A percentile compares a stretch with the other conserved stretches of the same genome.
These are phyloP conservation scores for Cutaneotrichosporon sp. DNA, from an alignment of 1,284 basidiomycete genomes.

Conservation along the genomic window DNA sequence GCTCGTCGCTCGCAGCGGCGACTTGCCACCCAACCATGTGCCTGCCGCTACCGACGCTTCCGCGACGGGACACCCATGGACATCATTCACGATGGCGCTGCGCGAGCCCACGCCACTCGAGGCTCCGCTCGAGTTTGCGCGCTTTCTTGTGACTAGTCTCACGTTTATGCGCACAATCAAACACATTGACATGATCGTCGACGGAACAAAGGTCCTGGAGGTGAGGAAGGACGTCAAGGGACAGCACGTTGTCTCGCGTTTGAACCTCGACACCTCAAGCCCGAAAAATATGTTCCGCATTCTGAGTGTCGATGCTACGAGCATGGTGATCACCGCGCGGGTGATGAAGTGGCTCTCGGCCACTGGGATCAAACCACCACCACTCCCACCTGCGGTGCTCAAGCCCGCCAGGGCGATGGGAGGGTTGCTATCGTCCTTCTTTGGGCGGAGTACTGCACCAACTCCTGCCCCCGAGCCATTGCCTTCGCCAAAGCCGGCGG, in stretches of 20 bases:
- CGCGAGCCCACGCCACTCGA: constrained; percentile 81
- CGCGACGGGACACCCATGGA: constrained; percentile 59
- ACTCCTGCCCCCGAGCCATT: constrained; percentile 48
- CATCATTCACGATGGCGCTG: constrained; percentile 83
- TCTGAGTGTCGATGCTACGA: constrained; percentile 59
- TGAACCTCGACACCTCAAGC: constrained; percentile 49
- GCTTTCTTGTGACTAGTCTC: constrained; percentile 86
- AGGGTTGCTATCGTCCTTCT: constrained; percentile 62
- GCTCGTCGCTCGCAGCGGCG: constrained; percentile 72
- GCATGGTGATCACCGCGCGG: constrained; percentile 73
- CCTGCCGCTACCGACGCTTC: constrained; percentile 28
- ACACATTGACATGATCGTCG: constrained; percentile 71
- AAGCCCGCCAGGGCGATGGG: constrained; percentile 62
- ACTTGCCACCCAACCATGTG: constrained; percentile 53
- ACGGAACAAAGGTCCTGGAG: constrained; percentile 69
- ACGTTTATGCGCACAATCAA: constrained; percentile 86
- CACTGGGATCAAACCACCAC: constrained; percentile 55
- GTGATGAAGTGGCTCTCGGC: constrained; percentile 68
- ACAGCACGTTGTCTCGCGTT: constrained; percentile 57
- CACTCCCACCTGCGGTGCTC: constrained; percentile 32
- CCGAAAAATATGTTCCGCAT: constrained; percentile 63
- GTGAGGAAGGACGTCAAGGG: constrained; percentile 67
- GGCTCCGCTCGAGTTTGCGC: constrained; percentile 71
- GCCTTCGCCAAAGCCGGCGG: constrained; percentile 42
- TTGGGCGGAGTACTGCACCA: constrained; percentile 42